A percentile compares a stretch with the other conserved stretches of the same genome.
Evolutionary conservation across 306 rosid genomes (phyloP).

Genomic region (Glycine soja): DNA sequence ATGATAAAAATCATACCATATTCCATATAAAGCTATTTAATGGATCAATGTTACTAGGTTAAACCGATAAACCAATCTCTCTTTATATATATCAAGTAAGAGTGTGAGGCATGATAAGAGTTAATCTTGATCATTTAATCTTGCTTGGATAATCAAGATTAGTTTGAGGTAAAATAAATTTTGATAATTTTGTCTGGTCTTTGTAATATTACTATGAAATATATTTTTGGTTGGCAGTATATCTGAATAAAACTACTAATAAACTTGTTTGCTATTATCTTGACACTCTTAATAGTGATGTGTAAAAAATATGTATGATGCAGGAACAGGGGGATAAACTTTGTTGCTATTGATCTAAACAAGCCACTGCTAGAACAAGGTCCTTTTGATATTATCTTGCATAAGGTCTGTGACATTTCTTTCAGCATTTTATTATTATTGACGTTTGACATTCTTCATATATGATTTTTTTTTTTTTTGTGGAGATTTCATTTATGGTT

Average conservation of each 20-base stretch:
- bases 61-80: neutral
- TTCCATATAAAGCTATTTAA: neutral
- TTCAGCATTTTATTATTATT: slow-evolving; percentile 19
- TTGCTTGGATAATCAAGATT: neutral
- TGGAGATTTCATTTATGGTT: neutral
- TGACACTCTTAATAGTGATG: slow-evolving; percentile 3
- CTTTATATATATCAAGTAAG: neutral
- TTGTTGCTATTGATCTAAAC: slow-evolving; percentile 59
- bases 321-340: slow-evolving; percentile 60
- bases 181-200: neutral
- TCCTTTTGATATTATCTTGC: slow-evolving; percentile 59
- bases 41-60: neutral
- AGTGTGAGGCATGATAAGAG: neutral
- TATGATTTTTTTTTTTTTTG: neutral
- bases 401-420: slow-evolving; percentile 51
- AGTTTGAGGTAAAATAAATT: neutral
- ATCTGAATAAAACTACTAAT: neutral
- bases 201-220: slow-evolving; percentile 2
- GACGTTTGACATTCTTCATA: slow-evolving; percentile 26
- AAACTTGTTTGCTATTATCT: neutral
- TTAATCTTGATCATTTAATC: neutral
- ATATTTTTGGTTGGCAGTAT: slow-evolving; percentile 34
- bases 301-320: slow-evolving; percentile 34
- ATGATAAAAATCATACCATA: neutral
- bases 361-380: slow-evolving; percentile 61